Evolutionary conservation across 1,284 basidiomycete genomes (phyloP).

Genomic region (Ganoderma lucidum): DNA sequence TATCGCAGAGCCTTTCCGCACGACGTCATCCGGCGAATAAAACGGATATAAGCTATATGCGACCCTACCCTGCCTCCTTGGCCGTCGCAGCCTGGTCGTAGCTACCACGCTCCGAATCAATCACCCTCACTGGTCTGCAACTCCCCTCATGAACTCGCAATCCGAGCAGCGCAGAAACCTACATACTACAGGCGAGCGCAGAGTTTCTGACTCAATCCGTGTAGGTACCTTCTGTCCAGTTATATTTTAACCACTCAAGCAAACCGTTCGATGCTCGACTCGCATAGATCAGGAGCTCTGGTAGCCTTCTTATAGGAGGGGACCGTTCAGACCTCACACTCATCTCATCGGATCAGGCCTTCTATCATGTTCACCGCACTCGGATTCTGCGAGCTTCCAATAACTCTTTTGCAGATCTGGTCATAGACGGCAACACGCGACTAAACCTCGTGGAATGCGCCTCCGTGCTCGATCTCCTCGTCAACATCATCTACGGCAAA

Average conservation of each 20-base stretch:
- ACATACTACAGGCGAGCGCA: no score
- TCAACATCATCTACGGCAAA: constrained; percentile 45
- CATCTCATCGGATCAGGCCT: not conserved
- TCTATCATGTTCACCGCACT: not conserved
- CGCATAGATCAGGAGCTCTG: not conserved
- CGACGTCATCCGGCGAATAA: no score
- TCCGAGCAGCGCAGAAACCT: no score
- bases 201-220: not conserved
- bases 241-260: not conserved
- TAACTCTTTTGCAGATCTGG: constrained; percentile 8
- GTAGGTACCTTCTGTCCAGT: not conserved
- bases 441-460: constrained; percentile 30
- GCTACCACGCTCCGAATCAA: no score
- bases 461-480: constrained; percentile 42
- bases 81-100: no score
- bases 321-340: not conserved
- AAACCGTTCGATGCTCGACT: not conserved
- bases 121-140: no score
- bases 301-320: not conserved
- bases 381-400: not conserved
- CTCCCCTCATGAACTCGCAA: no score
- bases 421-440: not conserved
- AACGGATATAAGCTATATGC: no score
- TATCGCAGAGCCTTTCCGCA: no score
- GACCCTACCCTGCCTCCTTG: no score